Evolutionary conservation across 2,329 filamentous ascomycete species (phyloP).

Genomic region (Arthrinium puccinioides): DNA sequence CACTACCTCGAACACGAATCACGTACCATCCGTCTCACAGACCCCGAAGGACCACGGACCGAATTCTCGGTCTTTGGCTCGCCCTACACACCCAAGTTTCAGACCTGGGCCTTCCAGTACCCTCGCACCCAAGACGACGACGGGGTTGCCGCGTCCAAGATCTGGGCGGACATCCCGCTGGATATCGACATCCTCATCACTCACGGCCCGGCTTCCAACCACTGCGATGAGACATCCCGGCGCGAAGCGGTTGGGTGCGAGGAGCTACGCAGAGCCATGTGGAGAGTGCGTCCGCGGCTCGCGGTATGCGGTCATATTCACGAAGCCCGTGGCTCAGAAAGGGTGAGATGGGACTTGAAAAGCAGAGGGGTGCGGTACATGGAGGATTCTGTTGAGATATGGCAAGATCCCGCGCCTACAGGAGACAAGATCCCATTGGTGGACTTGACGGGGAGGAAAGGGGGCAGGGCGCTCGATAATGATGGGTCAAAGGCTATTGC

Average conservation of each 20-base stretch:
- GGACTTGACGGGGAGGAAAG: conserved; percentile 45
- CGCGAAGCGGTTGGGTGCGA: conserved; percentile 49
- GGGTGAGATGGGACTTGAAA: conserved; percentile 52
- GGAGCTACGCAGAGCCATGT: conserved; percentile 47
- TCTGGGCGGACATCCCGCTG: conserved; percentile 57
- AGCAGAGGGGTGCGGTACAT: conserved; percentile 31
- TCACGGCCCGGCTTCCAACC: conserved; percentile 57
- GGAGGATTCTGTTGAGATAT: conserved; percentile 37
- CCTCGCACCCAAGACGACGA: conserved; percentile 12
- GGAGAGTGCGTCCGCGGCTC: conserved; percentile 54
- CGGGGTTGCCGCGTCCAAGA: conserved; percentile 7
- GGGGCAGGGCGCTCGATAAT: conserved; percentile 35
- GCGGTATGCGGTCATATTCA: conserved; percentile 69
- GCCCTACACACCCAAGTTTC: conserved; percentile 51
- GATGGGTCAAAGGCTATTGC: conserved; percentile 26
- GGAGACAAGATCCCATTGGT: conserved; percentile 55
- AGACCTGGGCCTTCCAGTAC: conserved; percentile 64
- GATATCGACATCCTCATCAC: conserved; percentile 62
- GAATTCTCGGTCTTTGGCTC: conserved; percentile 64
- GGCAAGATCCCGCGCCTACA: conserved; percentile 51
- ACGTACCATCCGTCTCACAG: conserved; percentile 44
- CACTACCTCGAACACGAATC: conserved; percentile 58
- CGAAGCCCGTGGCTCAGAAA: conserved; percentile 55
- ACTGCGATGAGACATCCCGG: conserved; percentile 44
- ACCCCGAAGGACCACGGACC: conserved; percentile 47